phyloP scores from a whole-genome alignment of 2,329 filamentous ascomycete genomes.

The Colletotrichum cordylinicola region DNA sequence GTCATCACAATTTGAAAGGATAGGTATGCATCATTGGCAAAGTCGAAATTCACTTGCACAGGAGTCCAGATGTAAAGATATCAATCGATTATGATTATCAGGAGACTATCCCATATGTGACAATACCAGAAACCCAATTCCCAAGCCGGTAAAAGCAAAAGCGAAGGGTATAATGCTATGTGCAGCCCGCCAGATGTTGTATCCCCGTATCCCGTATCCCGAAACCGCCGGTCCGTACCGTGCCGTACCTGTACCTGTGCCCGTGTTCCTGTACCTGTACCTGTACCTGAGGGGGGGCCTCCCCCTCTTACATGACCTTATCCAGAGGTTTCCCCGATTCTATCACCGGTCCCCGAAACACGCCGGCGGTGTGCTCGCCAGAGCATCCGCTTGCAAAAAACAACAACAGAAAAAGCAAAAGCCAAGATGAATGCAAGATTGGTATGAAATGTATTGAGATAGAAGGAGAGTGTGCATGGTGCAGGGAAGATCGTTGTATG shows the following conservation, averaged over 20 bases:
- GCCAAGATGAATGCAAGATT: slow-evolving; percentile 3
- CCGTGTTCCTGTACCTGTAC: background rate
- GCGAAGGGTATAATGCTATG: slow-evolving; percentile 26
- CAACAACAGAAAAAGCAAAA: background rate
- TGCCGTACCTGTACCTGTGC: background rate
- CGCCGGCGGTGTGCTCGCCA: background rate
- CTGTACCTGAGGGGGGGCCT: background rate
- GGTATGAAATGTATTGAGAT: slow-evolving; percentile 1
- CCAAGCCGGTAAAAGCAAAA: slow-evolving; percentile 14
- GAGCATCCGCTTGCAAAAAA: background rate
- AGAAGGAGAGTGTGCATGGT: background rate
- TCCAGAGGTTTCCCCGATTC: background rate
- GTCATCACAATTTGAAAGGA: background rate
- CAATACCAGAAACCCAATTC: slow-evolving; percentile 9
- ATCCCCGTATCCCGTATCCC: background rate
- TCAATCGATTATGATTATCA: slow-evolving; percentile 22
- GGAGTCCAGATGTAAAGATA: background rate
- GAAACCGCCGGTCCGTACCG: background rate
- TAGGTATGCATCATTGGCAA: background rate
- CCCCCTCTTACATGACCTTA: background rate
- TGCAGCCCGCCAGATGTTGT: slow-evolving; percentile 21
- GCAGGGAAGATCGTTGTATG: background rate
- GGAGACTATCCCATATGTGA: slow-evolving; percentile 23
- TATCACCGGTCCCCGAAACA: background rate
- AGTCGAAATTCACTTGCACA: background rate